Evolutionary conservation across 805 yeast genomes (phyloP), one percentile per base, ranked within the genome.

Genomic region (Diddensiella santjacobensis): DNA sequence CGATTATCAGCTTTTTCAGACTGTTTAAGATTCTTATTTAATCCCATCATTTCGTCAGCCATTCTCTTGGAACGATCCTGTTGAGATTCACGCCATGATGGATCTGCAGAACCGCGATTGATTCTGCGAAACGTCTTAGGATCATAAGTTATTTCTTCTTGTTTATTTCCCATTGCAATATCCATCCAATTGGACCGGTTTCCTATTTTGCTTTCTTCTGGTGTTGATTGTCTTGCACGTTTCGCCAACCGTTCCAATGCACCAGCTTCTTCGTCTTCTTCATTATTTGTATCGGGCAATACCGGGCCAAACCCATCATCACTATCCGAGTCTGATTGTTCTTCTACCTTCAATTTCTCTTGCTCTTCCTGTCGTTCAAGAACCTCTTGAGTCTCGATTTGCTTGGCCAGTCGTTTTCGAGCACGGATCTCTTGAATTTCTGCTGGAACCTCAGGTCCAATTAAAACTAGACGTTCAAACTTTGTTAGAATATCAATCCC

Each of bases 391-490:
- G n/a, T n/a, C n/a, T n/a, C n/a, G n/a, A n/a, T n/a, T 22, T 15
- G 6, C 15, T 22, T 15, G 17, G 23, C 44, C 6, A 23, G 24
- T 13, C 52, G 31, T 20, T 45, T 44, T 8, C 29, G 8, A 15
- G 10, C 44, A 5, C 58, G 44, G 3, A 40, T 19, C 19, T 20
- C 38, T 42, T 53, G 50, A 19, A 55, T 55, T 11, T 51, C 42
- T 5, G 31, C 48, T 5, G 58, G 58, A 15, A 55, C 53, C 10
- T 45, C 36, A 8, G 58, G 58, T 8, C 58, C 58, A 19, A 52
- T 49, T n/a, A 41, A 13, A 6, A 13, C 42, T 39, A 22, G 5
- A 13, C 20, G n/a, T n/a, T 18, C n/a, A n/a, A n/a, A n/a, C n/a
- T n/a, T n/a, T n/a, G n/a, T n/a, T n/a, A n/a, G n/a, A n/a, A n/a